Evolutionary conservation across 2,329 filamentous ascomycete genomes (phyloP).

Genomic region (Fusarium buharicum): DNA sequence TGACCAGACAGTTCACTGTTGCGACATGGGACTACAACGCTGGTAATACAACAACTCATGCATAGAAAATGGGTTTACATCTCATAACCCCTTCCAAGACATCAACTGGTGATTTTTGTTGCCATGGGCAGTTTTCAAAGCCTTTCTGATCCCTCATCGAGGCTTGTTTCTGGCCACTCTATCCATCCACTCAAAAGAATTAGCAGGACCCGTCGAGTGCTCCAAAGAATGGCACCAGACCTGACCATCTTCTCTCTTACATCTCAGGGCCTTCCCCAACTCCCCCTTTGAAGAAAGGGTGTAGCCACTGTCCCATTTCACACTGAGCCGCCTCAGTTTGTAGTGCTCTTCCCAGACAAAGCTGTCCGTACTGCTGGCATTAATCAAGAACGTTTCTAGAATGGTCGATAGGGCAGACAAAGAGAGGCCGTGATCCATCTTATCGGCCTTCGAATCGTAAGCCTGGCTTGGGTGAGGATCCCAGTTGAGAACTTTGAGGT

Average conservation of each 20-base stretch:
- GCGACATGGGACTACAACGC: not conserved
- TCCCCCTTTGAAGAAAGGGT: too few relatives aligned
- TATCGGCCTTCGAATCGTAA: fast-evolving
- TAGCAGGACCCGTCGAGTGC: too few relatives aligned
- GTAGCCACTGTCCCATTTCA: fast-evolving
- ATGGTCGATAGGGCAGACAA: not conserved
- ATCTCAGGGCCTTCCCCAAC: too few relatives aligned
- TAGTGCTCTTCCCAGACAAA: slow-evolving; percentile 10
- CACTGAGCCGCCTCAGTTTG: not conserved
- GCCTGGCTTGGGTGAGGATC: not conserved
- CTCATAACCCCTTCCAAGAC: too few relatives aligned
- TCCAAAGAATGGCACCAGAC: too few relatives aligned
- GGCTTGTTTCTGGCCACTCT: not conserved
- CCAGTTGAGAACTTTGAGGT: not conserved
- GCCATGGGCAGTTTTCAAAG: too few relatives aligned
- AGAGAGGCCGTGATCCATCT: not conserved
- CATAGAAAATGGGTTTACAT: too few relatives aligned
- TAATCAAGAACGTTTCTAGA: fast-evolving
- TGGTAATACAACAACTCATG: too few relatives aligned
- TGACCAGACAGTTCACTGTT: not conserved
- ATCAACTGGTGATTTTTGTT: too few relatives aligned
- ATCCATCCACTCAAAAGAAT: fast-evolving
- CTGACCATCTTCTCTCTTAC: too few relatives aligned
- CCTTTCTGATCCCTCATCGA: too few relatives aligned
- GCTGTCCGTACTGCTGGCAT: fast-evolving